A percentile compares a stretch with the other conserved stretches of the same genome.
These are phyloP conservation scores for Coelastrella sp. DNA, from an alignment of 139 green algal genomes.

Conservation along the genomic window DNA sequence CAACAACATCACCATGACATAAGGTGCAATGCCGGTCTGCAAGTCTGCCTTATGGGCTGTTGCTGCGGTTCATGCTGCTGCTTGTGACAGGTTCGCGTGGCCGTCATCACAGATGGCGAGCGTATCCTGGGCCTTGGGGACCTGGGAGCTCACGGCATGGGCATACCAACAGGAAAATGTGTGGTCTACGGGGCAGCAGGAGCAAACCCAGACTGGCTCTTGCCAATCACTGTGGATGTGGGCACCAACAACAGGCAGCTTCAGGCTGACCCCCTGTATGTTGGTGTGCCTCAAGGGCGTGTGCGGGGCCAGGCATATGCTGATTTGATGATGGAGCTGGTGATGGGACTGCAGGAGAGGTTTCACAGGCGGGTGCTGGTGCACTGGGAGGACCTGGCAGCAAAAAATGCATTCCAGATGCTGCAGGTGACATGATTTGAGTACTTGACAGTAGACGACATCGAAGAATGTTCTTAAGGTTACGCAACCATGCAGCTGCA, in stretches of 20 bases:
- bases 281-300: conserved; percentile 55
- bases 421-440: conserved; percentile 49
- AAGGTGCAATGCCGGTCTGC: no score
- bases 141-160: conserved; percentile 82
- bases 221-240: conserved; percentile 87
- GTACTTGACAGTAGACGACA: no score
- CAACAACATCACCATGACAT: no score
- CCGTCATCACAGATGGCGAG: conserved; percentile 72
- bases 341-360: conserved; percentile 44
- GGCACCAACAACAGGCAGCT: conserved; percentile 85
- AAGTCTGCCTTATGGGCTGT: no score
- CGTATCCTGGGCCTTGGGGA: conserved; percentile 84
- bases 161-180: conserved; percentile 72
- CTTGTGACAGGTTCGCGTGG: conserved; percentile 34
- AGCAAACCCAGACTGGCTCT: conserved; percentile 60
- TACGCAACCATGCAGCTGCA: no score
- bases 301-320: conserved; percentile 57
- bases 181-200: conserved; percentile 66
- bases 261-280: conserved; percentile 79
- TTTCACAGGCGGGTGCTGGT: conserved; percentile 53
- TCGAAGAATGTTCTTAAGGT: no score
- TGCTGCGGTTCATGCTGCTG: conserved; percentile 2
- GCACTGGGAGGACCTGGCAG: conserved; percentile 69
- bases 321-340: conserved; percentile 58
- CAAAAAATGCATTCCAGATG: conserved; percentile 75